Evolutionary conservation across 331 rosid genomes (phyloP).

Genomic region (Ulmus americana): DNA sequence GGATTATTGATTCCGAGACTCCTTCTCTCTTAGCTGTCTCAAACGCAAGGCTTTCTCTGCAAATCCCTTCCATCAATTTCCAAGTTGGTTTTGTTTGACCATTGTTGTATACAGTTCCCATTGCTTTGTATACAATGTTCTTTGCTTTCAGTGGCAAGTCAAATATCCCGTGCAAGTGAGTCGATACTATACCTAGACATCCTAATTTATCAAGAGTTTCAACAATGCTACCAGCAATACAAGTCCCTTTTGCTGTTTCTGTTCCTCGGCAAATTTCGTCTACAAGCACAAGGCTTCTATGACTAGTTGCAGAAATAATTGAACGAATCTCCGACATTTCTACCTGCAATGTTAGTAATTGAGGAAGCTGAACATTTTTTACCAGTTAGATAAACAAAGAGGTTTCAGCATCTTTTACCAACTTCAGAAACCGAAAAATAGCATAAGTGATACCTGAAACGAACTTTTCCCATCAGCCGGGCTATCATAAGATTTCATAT

Average conservation of each 20-base stretch:
- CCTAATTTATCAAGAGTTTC: slow-evolving; percentile 75
- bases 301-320: slow-evolving; percentile 54
- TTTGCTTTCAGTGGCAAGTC: slow-evolving; percentile 59
- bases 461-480: slow-evolving; percentile 97
- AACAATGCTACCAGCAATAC: slow-evolving; percentile 87
- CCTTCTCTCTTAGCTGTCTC: slow-evolving; percentile 94
- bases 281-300: slow-evolving; percentile 81
- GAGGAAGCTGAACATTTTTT: slow-evolving; percentile 11
- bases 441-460: slow-evolving; percentile 56
- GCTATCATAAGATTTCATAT: slow-evolving; percentile 94
- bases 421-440: neutral
- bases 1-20: slow-evolving; percentile 56
- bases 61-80: slow-evolving; percentile 70
- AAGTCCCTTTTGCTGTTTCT: slow-evolving; percentile 93
- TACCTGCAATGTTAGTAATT: slow-evolving; percentile 47
- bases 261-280: slow-evolving; percentile 99
- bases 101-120: slow-evolving; percentile 57
- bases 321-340: slow-evolving; percentile 95
- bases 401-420: neutral
- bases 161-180: slow-evolving; percentile 89
- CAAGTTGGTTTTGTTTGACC: slow-evolving; percentile 81
- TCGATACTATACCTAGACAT: slow-evolving; percentile 85
- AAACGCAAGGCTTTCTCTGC: slow-evolving; percentile 93
- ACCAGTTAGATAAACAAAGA: no score
- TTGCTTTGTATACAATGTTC: slow-evolving; percentile 63